phyloP scores from a whole-genome alignment of 83 land plant genomes.

The Diphasiastrum complanatum region DNA sequence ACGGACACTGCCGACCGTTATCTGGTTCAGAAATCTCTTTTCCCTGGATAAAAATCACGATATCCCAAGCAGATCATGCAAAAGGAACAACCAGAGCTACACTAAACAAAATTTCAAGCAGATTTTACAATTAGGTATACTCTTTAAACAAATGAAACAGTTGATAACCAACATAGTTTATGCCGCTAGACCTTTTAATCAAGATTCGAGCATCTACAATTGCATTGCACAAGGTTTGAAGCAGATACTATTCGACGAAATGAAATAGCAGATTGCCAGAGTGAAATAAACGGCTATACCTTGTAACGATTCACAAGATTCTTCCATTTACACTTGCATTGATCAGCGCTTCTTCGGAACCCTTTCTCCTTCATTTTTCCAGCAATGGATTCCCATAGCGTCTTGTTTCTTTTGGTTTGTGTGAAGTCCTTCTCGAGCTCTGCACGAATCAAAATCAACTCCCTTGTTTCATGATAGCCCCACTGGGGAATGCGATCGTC shows the following conservation, averaged over 20 bases:
- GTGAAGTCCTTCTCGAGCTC: constrained; percentile 31
- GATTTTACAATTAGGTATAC: too few relatives aligned
- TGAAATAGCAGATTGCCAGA: not conserved
- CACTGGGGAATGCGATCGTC: constrained; percentile 34
- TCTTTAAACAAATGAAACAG: too few relatives aligned
- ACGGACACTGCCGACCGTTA: constrained; percentile 41
- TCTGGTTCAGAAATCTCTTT: constrained; percentile 43
- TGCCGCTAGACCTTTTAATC: too few relatives aligned
- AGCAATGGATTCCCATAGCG: constrained; percentile 26
- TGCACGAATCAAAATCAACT: constrained; percentile 25
- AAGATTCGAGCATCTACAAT: too few relatives aligned
- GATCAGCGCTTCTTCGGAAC: constrained; percentile 25
- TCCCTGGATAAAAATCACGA: constrained; percentile 25
- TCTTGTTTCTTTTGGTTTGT: constrained; percentile 32
- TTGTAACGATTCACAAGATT: constrained; percentile 32
- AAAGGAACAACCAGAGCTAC: too few relatives aligned
- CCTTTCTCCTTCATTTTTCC: constrained; percentile 35
- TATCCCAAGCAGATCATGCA: not conserved
- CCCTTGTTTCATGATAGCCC: constrained; percentile 28
- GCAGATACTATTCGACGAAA: too few relatives aligned
- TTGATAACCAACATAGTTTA: too few relatives aligned
- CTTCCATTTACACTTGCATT: constrained; percentile 34
- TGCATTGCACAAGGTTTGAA: too few relatives aligned
- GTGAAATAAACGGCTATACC: constrained; percentile 5
- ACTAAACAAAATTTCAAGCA: too few relatives aligned